Base-by-base conservation (phyloP, 768 basidiomycete species). In the Pilatotrama ljubarskyi region DNA sequence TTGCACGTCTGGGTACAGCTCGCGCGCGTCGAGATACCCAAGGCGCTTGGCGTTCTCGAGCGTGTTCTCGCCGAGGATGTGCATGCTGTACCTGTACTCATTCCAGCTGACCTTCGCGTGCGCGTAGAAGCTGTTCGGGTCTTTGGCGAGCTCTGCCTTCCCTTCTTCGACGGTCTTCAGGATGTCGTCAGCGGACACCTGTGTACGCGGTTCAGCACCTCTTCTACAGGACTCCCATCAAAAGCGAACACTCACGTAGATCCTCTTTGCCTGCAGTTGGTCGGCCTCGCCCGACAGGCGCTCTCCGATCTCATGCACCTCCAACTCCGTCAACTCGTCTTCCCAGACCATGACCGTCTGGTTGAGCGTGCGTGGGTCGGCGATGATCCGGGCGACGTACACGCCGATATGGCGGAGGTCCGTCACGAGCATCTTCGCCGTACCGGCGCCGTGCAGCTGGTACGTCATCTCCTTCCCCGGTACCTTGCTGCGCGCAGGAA, bases 311-410 rank as follows among this genome's bases (percentile, higher is more conserved):
- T 62, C 65, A 25, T 64, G 64, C 37, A 61, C 58, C 59, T 73
- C 69, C 6, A 61, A 52, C 53, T 68, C 58, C 13, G 65, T 69
- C 9, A 68, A 26, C 35, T 71, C 68, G 11, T 73, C 74, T 26
- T 68, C 64, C 59, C 69, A 70, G 3, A 64, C 56, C 10, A 70
- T 64, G 6, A 75, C 69, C 25, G 47, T 63, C 26, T 67, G 69
- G 59, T 75, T 73, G 38, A 74, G 43, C 17, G 74, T 74, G 13
- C 73, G 64, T 25, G 63, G 53, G 51, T 75, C 74, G 15, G 65
- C 65, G 46, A 75, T 65, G 48, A 75, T 73, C 24, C 65, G 69
- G 13, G 65, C 68, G 43, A 74, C 70, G 56, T 68, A 73, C 1
- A 22, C 40, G 1, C 71, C 71, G 48, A 74, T 70, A 51, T 69